Base-by-base conservation (phyloP, 2,329 filamentous ascomycete genomes). In the Colletotrichum musae region DNA sequence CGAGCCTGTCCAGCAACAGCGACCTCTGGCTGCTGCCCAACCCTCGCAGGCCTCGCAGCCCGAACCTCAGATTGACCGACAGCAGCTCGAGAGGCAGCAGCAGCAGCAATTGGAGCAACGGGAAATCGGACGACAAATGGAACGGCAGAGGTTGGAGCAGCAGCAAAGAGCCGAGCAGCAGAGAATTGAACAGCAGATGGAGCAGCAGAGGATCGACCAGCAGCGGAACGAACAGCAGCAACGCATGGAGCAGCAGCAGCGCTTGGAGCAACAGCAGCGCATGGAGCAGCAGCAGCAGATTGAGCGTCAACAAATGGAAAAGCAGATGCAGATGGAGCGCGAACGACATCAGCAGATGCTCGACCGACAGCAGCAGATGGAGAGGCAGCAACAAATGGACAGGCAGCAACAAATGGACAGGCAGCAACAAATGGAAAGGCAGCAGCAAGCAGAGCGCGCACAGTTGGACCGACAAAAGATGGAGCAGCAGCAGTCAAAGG, bases 11-110 rank as follows among this genome's bases (percentile, higher is more conserved):
- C 32, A 36, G 57, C 80, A 80, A 39, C 78, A 77, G 62, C 76
- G 78, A 13, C 77, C 74, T n/a, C 64, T 80, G 60, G 75, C 77
- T 58, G 76, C 78, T 3, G 77, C 79, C 10, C 80, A 82, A 51
- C 77, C 80, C 45, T 73, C 79, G 15, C 78, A 78, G 41, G 72
- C 77, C 39, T 65, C 75, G 52, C 76, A 80, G 71, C 72, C 76
- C 62, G 75, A 83, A 61, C 64, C 77, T n/a, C 53, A 68, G 32
- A 47, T 70, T 13, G 64, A 70, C 45, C 56, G 63, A 28, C 72
- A 75, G 82, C 62, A 69, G 68, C 72, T 75, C n/a, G 78, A 70
- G 43, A 70, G 68, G 21, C 66, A 64, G 43, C 59, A 52, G 13
- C 76, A 76, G 48, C 50, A 24, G 21, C 21, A 24, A 24, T 24